Percentiles rank a stretch among this genome's conserved stretches.
Conservation (phyloP, 2,329 filamentous ascomycete genomes). For the Talaromyces sp. region DNA sequence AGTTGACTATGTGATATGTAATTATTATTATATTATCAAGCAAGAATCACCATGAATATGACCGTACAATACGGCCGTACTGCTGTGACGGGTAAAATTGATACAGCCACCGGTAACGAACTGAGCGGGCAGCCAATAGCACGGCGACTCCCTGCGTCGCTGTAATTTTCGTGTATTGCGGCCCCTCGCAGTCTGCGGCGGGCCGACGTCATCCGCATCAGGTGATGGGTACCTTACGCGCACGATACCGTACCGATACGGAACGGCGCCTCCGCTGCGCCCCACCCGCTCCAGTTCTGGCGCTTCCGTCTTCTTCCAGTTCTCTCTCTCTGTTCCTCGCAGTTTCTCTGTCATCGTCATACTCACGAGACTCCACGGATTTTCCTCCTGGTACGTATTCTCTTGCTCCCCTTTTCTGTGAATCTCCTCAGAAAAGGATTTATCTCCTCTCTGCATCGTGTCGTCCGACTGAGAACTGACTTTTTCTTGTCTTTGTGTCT, state of each 20-base stretch:
- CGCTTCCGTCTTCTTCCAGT: constrained; percentile 24
- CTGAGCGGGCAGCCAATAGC: neutral
- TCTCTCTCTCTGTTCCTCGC: constrained; percentile 16
- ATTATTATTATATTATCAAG: neutral
- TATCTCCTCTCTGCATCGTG: neutral
- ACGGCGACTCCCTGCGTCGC: neutral
- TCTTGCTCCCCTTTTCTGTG: neutral
- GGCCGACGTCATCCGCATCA: neutral
- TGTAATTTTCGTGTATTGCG: neutral
- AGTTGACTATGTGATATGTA: no score
- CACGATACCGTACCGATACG: constrained; percentile 13
- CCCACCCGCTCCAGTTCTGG: constrained; percentile 6
- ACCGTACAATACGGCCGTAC: neutral
- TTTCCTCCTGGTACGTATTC: neutral
- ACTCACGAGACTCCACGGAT: constrained; percentile 28
- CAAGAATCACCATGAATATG: neutral
- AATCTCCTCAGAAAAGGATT: neutral
- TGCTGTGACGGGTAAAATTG: neutral
- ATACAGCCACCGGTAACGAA: neutral
- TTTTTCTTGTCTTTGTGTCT: neutral
- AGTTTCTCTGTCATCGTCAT: constrained; percentile 20
- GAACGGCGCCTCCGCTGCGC: neutral
- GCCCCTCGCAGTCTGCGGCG: neutral
- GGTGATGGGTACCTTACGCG: constrained; percentile 14
- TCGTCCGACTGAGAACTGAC: neutral